Conservation (phyloP, 768 basidiomycete species). For the Termitomyces bulborhizus region DNA sequence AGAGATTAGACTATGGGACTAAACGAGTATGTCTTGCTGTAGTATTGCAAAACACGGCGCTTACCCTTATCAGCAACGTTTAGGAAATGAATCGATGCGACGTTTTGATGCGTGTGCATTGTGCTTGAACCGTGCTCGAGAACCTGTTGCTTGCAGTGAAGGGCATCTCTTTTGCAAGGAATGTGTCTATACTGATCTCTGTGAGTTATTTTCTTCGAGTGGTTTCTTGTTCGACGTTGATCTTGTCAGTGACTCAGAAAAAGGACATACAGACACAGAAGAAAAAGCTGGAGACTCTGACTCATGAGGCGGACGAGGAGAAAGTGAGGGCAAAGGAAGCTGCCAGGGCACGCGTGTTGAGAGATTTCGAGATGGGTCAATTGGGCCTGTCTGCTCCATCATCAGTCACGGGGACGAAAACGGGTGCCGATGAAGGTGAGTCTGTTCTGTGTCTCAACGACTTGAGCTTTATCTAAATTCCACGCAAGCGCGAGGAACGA, state of each 20-base stretch:
- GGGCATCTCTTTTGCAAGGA: constrained; percentile 97
- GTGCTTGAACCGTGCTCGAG: constrained; percentile 77
- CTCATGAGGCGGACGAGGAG: constrained; percentile 78
- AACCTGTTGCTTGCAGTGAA: constrained; percentile 76
- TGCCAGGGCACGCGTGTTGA: constrained; percentile 83
- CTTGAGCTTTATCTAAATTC: neutral
- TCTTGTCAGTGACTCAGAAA: constrained; percentile 70
- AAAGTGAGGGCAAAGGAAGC: constrained; percentile 57
- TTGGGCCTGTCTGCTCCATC: constrained; percentile 54
- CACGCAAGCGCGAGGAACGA: neutral
- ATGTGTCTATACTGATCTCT: constrained; percentile 81
- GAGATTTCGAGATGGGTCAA: constrained; percentile 87
- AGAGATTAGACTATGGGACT: constrained; percentile 80
- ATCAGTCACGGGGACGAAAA: constrained; percentile 30
- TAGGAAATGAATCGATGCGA: constrained; percentile 92
- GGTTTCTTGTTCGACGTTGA: constrained; percentile 2
- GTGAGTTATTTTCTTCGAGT: constrained; percentile 34
- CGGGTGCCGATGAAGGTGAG: constrained; percentile 30
- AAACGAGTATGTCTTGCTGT: constrained; percentile 46
- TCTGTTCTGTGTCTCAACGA: neutral
- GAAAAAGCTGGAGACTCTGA: constrained; percentile 64
- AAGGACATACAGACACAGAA: constrained; percentile 92
- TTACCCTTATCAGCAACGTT: constrained; percentile 44
- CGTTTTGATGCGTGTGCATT: constrained; percentile 88
- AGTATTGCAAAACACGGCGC: neutral